Conservation (phyloP, 768 basidiomycete genomes). For the Tricholomella constricta region DNA sequence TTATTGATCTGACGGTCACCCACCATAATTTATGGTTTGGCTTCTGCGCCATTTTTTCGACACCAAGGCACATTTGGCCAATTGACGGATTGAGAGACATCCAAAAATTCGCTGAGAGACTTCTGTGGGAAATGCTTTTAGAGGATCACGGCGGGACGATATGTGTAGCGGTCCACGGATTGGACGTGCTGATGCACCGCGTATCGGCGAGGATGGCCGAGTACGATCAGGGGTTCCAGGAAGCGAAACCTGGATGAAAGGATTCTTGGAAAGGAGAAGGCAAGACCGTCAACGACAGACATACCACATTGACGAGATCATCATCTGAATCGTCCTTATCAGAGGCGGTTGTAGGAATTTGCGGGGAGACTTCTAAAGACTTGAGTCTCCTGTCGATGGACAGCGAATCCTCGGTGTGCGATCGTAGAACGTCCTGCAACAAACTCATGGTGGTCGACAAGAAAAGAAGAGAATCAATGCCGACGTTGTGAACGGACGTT, state of each 20-base stretch:
- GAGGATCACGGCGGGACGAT: constrained; percentile 52
- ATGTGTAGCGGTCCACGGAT: constrained; percentile 50
- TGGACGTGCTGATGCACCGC: constrained; percentile 48
- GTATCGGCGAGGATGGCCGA: constrained; percentile 57
- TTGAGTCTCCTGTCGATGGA: constrained; percentile 36
- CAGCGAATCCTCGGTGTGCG: constrained; percentile 35
- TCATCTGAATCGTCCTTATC: constrained; percentile 64
- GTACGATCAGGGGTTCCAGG: constrained; percentile 72
- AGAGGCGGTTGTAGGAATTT: constrained; percentile 22
- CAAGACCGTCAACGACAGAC: constrained; percentile 26
- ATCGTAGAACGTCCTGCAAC: constrained; percentile 69
- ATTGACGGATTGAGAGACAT: constrained; percentile 58
- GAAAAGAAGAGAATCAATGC: not conserved
- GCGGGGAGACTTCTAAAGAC: constrained; percentile 25
- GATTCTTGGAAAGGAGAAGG: constrained; percentile 10
- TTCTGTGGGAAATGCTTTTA: constrained; percentile 77
- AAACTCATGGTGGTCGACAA: constrained; percentile 52
- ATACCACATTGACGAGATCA: constrained; percentile 71
- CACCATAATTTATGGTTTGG: constrained; percentile 90
- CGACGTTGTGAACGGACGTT: not conserved
- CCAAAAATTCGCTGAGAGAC: constrained; percentile 79
- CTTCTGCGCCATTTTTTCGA: constrained; percentile 87
- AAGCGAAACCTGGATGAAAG: constrained; percentile 53
- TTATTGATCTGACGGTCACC: constrained; percentile 12
- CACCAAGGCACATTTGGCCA: constrained; percentile 79